A percentile compares a stretch with the other conserved stretches of the same genome.
phyloP scores from a whole-genome alignment of 1,139 yeast genomes.

The Blastobotrys raffinosifermentans region DNA sequence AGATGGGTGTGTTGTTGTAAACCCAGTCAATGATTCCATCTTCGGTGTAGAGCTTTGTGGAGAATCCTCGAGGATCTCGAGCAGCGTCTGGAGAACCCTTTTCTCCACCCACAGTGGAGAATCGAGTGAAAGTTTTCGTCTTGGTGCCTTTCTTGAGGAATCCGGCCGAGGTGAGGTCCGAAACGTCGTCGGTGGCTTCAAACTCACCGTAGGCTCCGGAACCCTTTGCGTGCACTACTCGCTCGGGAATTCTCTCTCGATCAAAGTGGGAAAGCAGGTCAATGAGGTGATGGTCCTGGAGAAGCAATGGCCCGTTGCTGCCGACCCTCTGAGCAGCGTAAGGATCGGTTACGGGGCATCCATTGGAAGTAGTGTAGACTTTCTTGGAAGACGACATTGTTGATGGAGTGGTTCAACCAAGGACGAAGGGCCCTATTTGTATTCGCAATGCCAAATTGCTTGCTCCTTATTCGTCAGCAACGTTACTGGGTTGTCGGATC shows the following conservation, averaged over 20 bases:
- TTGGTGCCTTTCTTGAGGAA: constrained; percentile 69
- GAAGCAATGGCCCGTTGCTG: constrained; percentile 50
- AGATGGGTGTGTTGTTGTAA: constrained; percentile 84
- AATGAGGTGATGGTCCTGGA: constrained; percentile 74
- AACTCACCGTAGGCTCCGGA: constrained; percentile 80
- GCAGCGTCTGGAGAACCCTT: constrained; percentile 78
- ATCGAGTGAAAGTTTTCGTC: constrained; percentile 67
- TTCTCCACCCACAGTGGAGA: constrained; percentile 90
- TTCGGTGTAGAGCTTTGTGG: constrained; percentile 77
- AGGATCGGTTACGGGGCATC: constrained; percentile 56
- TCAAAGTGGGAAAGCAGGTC: constrained; percentile 79
- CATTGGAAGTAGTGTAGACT: constrained; percentile 59
- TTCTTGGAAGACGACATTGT: too few species aligned
- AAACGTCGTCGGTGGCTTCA: constrained; percentile 75
- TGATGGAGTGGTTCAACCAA: too few species aligned
- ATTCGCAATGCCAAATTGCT: too few species aligned
- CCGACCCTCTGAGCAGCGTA: constrained; percentile 62
- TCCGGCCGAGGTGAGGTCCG: constrained; percentile 65
- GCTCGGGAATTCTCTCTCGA: constrained; percentile 82
- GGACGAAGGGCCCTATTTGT: too few species aligned
- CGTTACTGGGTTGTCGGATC: too few species aligned
- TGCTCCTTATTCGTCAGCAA: too few species aligned
- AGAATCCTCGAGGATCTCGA: constrained; percentile 86
- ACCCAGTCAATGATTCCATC: constrained; percentile 88
- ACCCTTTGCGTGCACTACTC: constrained; percentile 89